Evolutionary conservation across 75 land plant genomes (phyloP).

Genomic region (Picea glauca): DNA sequence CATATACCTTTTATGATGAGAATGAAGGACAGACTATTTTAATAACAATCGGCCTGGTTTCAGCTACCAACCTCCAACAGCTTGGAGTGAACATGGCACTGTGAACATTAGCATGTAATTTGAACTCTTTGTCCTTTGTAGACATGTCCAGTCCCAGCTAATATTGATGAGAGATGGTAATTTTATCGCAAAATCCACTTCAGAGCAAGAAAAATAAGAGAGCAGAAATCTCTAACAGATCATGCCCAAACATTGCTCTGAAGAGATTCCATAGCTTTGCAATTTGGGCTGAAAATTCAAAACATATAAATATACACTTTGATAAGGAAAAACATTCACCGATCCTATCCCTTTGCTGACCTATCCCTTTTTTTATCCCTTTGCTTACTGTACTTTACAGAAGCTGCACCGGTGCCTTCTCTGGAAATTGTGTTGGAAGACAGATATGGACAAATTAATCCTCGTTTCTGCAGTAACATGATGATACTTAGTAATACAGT

Average conservation of each 20-base stretch:
- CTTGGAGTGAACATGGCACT: slow-evolving; percentile 3
- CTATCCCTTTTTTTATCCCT: slow-evolving; percentile 6
- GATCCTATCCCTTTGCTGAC: neutral
- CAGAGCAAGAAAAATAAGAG: neutral
- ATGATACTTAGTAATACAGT: neutral
- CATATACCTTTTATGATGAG: neutral
- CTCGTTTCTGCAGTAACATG: neutral
- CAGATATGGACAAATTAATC: slow-evolving; percentile 5
- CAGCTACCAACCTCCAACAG: neutral
- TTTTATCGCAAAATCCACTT: neutral
- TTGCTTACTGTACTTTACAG: neutral
- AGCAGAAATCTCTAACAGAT: neutral
- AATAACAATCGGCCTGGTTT: neutral
- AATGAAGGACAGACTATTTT: neutral
- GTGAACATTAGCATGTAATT: neutral
- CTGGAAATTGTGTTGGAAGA: slow-evolving; percentile 1
- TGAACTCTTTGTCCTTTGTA: neutral
- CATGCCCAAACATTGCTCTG: neutral
- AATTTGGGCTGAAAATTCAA: neutral
- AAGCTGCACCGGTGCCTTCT: slow-evolving; percentile 6
- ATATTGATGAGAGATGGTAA: neutral
- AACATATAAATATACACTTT: neutral
- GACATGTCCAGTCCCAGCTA: neutral
- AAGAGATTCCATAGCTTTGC: neutral
- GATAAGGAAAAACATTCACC: neutral